Evolutionary conservation across 2,329 filamentous ascomycete genomes (phyloP).

Genomic region (Phyllosticta ampelicida): DNA sequence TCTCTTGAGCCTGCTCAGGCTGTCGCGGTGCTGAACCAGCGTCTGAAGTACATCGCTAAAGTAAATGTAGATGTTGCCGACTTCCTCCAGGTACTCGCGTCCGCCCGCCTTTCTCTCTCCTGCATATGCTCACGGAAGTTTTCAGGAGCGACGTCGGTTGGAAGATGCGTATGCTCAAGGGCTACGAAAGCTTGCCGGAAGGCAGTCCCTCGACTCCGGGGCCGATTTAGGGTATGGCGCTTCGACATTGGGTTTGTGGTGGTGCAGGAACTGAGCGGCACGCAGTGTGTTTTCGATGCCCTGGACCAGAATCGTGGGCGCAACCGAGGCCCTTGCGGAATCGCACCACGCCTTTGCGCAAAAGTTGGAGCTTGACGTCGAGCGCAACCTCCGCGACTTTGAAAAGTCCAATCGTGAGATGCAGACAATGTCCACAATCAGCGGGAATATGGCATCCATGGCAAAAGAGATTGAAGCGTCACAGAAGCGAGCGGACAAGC

Average conservation of each 20-base stretch:
- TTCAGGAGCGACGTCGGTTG: slow-evolving; percentile 78
- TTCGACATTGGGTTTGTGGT: slow-evolving; percentile 15
- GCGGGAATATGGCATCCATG: slow-evolving; percentile 67
- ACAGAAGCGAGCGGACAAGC: slow-evolving; percentile 75
- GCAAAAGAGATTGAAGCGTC: slow-evolving; percentile 78
- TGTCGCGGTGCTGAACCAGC: slow-evolving; percentile 70
- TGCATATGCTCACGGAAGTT: slow-evolving; percentile 7
- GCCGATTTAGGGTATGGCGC: slow-evolving; percentile 73
- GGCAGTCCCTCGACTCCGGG: slow-evolving; percentile 61
- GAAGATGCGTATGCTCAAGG: slow-evolving; percentile 83
- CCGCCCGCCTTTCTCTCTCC: not conserved
- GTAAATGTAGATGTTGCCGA: slow-evolving; percentile 88
- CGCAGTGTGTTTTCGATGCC: slow-evolving; percentile 75
- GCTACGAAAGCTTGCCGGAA: slow-evolving; percentile 68
- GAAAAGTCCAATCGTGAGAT: slow-evolving; percentile 61
- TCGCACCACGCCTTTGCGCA: slow-evolving; percentile 73
- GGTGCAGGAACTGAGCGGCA: not conserved
- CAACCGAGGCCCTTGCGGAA: slow-evolving; percentile 68
- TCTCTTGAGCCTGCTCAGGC: slow-evolving; percentile 73
- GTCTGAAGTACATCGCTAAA: slow-evolving; percentile 74
- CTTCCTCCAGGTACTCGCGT: slow-evolving; percentile 75
- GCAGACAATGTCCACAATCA: slow-evolving; percentile 68
- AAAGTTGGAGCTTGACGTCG: slow-evolving; percentile 81
- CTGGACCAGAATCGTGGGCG: slow-evolving; percentile 78
- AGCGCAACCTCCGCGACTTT: slow-evolving; percentile 70